Percentiles rank a stretch among this genome's conserved stretches.
These are phyloP conservation scores for Lichtheimia corymbifera DNA, from an alignment of 371 early-diverging fungal species.

Conservation along the genomic window DNA sequence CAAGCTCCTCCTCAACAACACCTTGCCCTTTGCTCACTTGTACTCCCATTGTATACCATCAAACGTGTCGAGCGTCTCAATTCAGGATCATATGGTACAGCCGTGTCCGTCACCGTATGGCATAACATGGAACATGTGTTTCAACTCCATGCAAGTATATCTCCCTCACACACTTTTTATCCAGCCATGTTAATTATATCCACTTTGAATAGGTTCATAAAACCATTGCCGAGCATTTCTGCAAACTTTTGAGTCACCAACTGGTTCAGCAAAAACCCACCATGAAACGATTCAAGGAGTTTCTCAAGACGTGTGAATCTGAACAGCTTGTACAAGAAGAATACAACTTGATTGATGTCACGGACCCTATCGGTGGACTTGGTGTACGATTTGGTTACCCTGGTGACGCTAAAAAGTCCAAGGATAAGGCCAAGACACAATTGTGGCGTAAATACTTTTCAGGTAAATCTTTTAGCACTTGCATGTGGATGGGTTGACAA, in stretches of 20 bases:
- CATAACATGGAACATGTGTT: constrained; percentile 65
- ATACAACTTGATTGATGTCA: constrained; percentile 47
- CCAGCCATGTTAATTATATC: not conserved
- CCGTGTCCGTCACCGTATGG: constrained; percentile 55
- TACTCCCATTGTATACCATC: constrained; percentile 86
- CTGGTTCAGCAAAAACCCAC: constrained; percentile 58
- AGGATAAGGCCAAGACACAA: constrained; percentile 77
- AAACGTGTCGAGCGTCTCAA: constrained; percentile 88
- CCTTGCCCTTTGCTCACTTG: constrained; percentile 62
- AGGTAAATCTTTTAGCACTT: constrained; percentile 32
- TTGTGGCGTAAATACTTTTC: constrained; percentile 77
- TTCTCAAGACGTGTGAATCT: constrained; percentile 74
- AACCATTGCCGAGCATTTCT: constrained; percentile 55
- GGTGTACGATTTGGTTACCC: constrained; percentile 87
- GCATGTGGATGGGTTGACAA: not conserved
- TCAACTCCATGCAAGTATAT: constrained; percentile 41
- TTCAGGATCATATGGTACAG: constrained; percentile 34
- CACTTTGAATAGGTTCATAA: constrained; percentile 38
- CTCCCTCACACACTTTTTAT: not conserved
- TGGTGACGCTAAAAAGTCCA: constrained; percentile 69
- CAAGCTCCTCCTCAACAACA: constrained; percentile 46
- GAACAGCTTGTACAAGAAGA: constrained; percentile 64
- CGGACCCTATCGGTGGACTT: constrained; percentile 64
- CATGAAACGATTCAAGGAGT: constrained; percentile 79
- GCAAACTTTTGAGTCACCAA: constrained; percentile 48